Evolutionary conservation across 1,139 yeast species (phyloP), one percentile per base, ranked within the genome.

Genomic region (Hyphopichia buzzinii): DNA sequence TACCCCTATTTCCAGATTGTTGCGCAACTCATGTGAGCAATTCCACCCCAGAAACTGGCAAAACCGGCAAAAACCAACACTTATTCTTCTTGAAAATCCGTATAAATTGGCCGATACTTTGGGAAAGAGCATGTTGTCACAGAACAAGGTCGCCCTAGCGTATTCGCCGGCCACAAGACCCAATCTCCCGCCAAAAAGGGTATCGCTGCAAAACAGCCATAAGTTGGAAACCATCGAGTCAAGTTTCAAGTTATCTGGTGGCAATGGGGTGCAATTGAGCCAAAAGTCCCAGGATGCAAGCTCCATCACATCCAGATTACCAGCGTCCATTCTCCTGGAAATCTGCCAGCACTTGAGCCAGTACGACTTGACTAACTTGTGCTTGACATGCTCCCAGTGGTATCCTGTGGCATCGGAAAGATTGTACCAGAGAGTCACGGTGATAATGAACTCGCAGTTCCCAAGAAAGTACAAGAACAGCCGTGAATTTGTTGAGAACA

Each of bases 341-440:
- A 32, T 47, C 4, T 39, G 55, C n/a, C 41, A 42, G 26, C 44
- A 55, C 37, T 67, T 67, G 10, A 54, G 49, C 37, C 73, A 67
- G 35, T 64, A 46, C 44, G 72, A 65, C 38, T 47, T 66, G 40
- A 47, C 55, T 4, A 54, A 46, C 30, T 37, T 65, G 14, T 53
- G 54, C 51, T 34, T 41, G 15, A 57, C 63, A 2, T 58, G 66
- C 38, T 40, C 50, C 1, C 36, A 40, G 17, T 38, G 66, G 16
- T 50, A 62, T 39, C 41, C 42, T 1, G 21, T 59, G 14, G 65
- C 68, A 2, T 40, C 39, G 5, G 52, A 48, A 17, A 45, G 64
- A 30, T 43, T 67, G 19, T 67, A 65, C 42, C 50, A 48, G 28
- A 39, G 68, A 39, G 56, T 67, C 10, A 61, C 68, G 2, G 63